phyloP scores from a whole-genome alignment of 257 asterid species.

The Vinca minor region DNA sequence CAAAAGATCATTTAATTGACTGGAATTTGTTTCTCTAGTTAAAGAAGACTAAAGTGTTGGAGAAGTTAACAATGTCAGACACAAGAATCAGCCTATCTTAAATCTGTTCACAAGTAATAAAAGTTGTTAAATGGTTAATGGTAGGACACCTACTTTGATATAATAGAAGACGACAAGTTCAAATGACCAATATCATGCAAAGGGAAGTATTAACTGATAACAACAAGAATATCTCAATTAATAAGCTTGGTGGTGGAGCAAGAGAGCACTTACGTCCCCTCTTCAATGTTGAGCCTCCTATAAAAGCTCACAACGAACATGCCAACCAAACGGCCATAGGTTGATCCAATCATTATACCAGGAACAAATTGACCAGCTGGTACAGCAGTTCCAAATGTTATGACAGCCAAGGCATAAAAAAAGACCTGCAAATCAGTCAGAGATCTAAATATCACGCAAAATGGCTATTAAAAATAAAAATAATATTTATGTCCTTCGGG shows the following conservation, averaged over 20 bases:
- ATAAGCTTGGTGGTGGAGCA: conserved; percentile 4
- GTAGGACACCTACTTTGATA: background rate
- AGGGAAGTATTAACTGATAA: background rate
- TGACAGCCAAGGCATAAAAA: conserved; percentile 92
- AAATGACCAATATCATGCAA: background rate
- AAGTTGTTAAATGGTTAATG: background rate
- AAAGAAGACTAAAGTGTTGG: background rate
- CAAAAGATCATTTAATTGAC: background rate
- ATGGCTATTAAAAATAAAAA: background rate
- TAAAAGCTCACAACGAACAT: conserved; percentile 91
- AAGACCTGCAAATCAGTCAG: conserved; percentile 48
- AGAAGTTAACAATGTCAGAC: background rate
- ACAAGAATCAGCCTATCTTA: background rate
- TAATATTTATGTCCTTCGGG: background rate
- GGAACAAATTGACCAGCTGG: conserved; percentile 99
- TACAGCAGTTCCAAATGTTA: conserved; percentile 93
- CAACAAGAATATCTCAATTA: background rate
- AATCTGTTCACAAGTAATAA: background rate
- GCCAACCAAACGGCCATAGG: conserved; percentile 98
- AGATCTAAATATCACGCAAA: background rate
- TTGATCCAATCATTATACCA: conserved; percentile 96
- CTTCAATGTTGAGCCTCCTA: conserved; percentile 74
- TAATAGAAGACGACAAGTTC: background rate
- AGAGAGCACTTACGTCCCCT: conserved; percentile 81
- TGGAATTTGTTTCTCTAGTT: background rate